These are phyloP conservation scores for Daedaleopsis nitida DNA, from an alignment of 768 basidiomycete genomes.

Conservation along the genomic window DNA sequence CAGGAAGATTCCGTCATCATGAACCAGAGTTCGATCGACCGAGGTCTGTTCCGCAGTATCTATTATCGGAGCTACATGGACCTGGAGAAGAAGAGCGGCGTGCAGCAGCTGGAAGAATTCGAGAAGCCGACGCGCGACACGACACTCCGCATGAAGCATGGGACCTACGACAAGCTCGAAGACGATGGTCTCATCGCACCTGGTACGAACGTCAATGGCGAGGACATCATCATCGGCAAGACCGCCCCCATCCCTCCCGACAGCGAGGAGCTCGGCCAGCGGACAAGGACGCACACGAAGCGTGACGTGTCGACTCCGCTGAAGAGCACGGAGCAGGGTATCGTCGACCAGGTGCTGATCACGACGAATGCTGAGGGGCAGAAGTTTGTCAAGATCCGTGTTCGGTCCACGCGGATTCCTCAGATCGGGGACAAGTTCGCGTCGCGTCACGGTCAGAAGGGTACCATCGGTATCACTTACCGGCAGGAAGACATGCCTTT, in stretches of 20 bases:
- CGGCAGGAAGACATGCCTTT: slow-evolving; percentile 99
- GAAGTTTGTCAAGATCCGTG: slow-evolving; percentile 98
- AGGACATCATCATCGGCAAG: slow-evolving; percentile 99
- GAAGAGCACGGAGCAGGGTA: slow-evolving; percentile 97
- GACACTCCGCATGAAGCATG: slow-evolving; percentile 95
- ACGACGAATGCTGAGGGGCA: slow-evolving; percentile 96
- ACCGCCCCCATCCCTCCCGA: slow-evolving; percentile 97
- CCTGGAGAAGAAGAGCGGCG: slow-evolving; percentile 94
- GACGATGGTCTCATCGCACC: slow-evolving; percentile 95
- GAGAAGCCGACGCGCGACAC: slow-evolving; percentile 94
- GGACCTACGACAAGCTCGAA: slow-evolving; percentile 98
- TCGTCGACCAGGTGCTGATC: slow-evolving; percentile 95
- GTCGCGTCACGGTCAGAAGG: slow-evolving; percentile 99
- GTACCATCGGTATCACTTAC: slow-evolving; percentile 99
- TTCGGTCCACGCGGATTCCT: slow-evolving; percentile 93
- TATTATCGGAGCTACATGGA: slow-evolving; percentile 99
- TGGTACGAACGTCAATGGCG: slow-evolving; percentile 91
- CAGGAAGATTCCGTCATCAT: slow-evolving; percentile 99
- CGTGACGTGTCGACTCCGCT: slow-evolving; percentile 97
- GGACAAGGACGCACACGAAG: slow-evolving; percentile 90
- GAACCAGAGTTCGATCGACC: slow-evolving; percentile 99
- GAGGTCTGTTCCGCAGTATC: slow-evolving; percentile 97
- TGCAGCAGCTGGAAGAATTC: slow-evolving; percentile 92
- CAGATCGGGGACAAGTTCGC: slow-evolving; percentile 99
- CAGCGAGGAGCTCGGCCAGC: slow-evolving; percentile 95